Evolutionary conservation across 2,329 filamentous ascomycete genomes (phyloP), one percentile per base, ranked within the genome.

Genomic region (Monosporascus sp.): DNA sequence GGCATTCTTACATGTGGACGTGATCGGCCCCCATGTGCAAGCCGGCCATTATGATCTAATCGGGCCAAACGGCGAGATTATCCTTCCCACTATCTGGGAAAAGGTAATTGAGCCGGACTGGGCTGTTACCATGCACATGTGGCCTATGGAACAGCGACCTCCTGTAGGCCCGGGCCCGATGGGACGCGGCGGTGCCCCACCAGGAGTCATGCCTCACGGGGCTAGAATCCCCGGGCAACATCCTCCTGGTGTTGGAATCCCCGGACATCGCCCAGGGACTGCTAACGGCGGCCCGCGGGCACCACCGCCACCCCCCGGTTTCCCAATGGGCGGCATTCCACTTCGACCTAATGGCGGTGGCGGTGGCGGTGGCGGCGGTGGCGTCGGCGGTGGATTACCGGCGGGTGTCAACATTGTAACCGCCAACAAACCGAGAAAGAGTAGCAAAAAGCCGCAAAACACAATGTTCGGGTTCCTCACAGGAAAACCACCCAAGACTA

Each of bases 31-130:
- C 17, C 87, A 90, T 60, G 89, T 94, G 25, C 82, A 85, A 58
- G 81, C 88, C 53, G 88, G 89, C 1, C 87, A 90, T 64, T 94
- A 91, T 68, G 89, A 94, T 66, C 74, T 94, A 43, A 80, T 90
- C 49, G 89, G 88, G 0, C 88, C 89, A 5, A 83, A 90, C 61
- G 87, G 87, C 41, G 87, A 94, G 67, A 91, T 93, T 58, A 92
- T 94, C 62, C 81, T 94, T 41, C 88, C 89, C 6, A 79, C 84
- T 53, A 83, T 93, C 15, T 94, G 89, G 89, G 89, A 92, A 60
- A 88, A 85, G 61, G 86, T 90, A 45, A 76, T 94, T 49, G 80
- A 93, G 68, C 89, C 89, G 2, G 89, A 92, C 66, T 88, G 84
- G 85, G 73, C 79, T 44, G 78, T 87, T 56, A 84, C 81, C 3